Evolutionary conservation across 176 grass and related monocot species (phyloP), one percentile per base, ranked within the genome.

Genomic region (Echinochloa phyllopogon): DNA sequence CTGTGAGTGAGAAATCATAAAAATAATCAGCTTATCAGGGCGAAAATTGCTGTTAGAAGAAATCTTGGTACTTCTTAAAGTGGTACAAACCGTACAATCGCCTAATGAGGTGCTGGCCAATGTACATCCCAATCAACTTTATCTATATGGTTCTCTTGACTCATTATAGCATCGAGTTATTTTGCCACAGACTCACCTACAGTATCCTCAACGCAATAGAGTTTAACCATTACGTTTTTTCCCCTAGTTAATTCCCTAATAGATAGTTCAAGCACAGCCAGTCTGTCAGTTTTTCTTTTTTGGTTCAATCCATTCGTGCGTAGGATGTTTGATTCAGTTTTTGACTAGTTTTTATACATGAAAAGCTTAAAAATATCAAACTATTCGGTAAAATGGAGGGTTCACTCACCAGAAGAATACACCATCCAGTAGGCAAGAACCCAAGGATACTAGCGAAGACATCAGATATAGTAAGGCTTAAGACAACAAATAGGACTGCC

Each of bases 401-500:
- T 75, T 77, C 61, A 89, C 89, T 99, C 84, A 99, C 96, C 86
- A 96, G 89, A 88, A 99, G 86, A 88, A 99, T 81, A 29, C 73
- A 94, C 96, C 96, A 99, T 47, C 96, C 94, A 36, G 96, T 96
- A 42, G 96, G 94, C 86, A 99, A 65, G 86, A 96, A 99, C 11
- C 88, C 94, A 2, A 99, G 85, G 57, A 92, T 58, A 67, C 89
- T 85, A 67, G 93, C 91, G 8, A 99, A 94, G 43, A 96, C 90
- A 82, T 99, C 96, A 4, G 91, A 81, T 72, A 99, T 82, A 17
- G 88, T 96, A 49, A 99, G 85, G 68, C 18, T 65, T 42, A 85
- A 80, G 41, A 92, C 86, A 5, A 91, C 90, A 69, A 99, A 99
- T 16, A 99, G 82, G 21, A 99, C 90, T 0, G 91, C 92, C 88